Conservation (phyloP, 192 early-diverging fungal species). For the Linnemannia elongata region DNA sequence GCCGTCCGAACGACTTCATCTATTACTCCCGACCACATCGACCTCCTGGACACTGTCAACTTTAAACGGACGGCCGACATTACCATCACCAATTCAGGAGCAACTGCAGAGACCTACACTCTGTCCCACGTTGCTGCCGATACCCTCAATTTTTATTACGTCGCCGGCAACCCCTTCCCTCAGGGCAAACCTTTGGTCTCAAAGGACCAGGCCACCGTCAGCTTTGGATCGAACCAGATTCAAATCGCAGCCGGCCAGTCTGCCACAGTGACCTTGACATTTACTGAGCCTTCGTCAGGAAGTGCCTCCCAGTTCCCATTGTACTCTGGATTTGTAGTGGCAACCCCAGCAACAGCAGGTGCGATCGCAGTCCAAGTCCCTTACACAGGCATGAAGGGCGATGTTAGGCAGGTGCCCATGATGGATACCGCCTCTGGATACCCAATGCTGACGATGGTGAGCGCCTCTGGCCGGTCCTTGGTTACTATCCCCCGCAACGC, state of each 20-base stretch:
- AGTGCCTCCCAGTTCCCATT: constrained; percentile 50
- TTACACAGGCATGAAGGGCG: constrained; percentile 55
- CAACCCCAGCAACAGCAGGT: constrained; percentile 36
- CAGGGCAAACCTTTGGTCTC: constrained; percentile 45
- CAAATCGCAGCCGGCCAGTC: constrained; percentile 40
- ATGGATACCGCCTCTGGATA: constrained; percentile 29
- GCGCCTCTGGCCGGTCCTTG: background rate
- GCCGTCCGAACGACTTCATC: constrained; percentile 66
- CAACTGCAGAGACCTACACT: constrained; percentile 21
- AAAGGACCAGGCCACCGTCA: constrained; percentile 54
- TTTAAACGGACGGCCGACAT: background rate
- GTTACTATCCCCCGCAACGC: background rate
- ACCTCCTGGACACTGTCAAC: constrained; percentile 64
- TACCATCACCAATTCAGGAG: background rate
- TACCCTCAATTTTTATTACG: constrained; percentile 50
- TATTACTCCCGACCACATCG: constrained; percentile 69
- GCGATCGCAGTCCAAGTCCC: constrained; percentile 42
- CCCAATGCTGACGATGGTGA: constrained; percentile 5
- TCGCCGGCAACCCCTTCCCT: constrained; percentile 35
- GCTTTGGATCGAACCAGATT: constrained; percentile 36
- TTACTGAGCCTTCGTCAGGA: constrained; percentile 52
- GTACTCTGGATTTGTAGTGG: constrained; percentile 65
- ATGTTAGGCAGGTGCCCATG: constrained; percentile 45
- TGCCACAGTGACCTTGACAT: constrained; percentile 51
- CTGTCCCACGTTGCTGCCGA: constrained; percentile 53